Percentiles rank a stretch among this genome's conserved stretches.
Evolutionary conservation across 257 asterid genomes (phyloP).

Genomic region (Lycium ferocissimum): DNA sequence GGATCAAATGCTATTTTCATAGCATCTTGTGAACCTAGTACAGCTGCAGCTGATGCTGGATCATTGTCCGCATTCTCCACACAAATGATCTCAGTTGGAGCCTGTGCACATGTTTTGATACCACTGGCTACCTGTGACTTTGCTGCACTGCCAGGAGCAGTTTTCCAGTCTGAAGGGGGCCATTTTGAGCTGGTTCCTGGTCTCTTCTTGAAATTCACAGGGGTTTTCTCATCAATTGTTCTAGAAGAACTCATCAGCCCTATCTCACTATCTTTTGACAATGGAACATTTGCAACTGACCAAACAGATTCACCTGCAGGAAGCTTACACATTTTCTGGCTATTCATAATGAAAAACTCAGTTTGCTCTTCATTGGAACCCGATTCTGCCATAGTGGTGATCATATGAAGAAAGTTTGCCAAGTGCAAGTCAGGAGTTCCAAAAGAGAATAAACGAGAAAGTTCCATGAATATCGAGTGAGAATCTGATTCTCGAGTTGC

Average conservation of each 20-base stretch:
- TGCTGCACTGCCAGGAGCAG: conserved; percentile 64
- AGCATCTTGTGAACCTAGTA: conserved; percentile 35
- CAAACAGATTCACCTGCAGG: conserved; percentile 68
- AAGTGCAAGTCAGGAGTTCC: conserved; percentile 73
- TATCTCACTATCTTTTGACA: conserved; percentile 40
- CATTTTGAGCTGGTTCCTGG: conserved; percentile 53
- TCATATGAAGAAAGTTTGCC: conserved; percentile 92
- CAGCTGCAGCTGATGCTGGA: conserved; percentile 32
- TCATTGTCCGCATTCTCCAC: conserved; percentile 42
- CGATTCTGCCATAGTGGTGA: conserved; percentile 77
- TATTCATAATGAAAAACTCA: conserved; percentile 72
- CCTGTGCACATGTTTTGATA: conserved; percentile 28
- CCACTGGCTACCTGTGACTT: conserved; percentile 37
- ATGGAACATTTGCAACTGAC: conserved; percentile 58
- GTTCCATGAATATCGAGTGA: conserved; percentile 74
- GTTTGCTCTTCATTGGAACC: conserved; percentile 83
- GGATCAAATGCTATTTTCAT: conserved; percentile 42
- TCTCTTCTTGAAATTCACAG: conserved; percentile 37
- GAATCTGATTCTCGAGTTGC: conserved; percentile 67
- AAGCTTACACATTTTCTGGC: conserved; percentile 78
- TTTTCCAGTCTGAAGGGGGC: conserved; percentile 81
- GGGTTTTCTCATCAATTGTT: conserved; percentile 44
- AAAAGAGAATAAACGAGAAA: conserved; percentile 60
- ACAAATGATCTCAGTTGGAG: conserved; percentile 40
- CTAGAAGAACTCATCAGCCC: conserved; percentile 4